Evolutionary conservation across 345 rosid species (phyloP).

Genomic region (Nasturtium officinale): DNA sequence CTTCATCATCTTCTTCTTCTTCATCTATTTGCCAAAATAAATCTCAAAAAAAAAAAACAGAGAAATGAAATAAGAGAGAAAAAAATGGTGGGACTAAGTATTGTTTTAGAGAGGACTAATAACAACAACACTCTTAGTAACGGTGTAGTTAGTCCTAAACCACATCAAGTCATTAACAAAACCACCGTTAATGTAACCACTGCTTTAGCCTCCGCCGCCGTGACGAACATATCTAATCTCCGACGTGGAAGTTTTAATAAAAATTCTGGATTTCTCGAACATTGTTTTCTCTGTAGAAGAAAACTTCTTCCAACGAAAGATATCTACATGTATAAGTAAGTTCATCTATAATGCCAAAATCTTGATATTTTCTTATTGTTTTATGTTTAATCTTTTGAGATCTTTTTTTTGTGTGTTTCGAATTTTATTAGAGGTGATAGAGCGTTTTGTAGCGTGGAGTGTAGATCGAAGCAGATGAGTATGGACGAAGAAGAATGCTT

Average conservation of each 20-base stretch:
- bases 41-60: conserved; percentile 12
- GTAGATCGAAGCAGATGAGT: conserved; percentile 81
- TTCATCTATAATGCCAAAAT: not conserved
- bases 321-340: conserved; percentile 98
- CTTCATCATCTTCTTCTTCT: conserved; percentile 21
- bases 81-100: conserved; percentile 79
- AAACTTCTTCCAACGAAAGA: conserved; percentile 72
- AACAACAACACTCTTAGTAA: conserved; percentile 16
- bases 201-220: not conserved
- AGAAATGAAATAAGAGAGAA: conserved; percentile 30
- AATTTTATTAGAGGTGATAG: conserved; percentile 63
- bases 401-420: not conserved
- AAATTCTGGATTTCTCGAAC: conserved; percentile 58
- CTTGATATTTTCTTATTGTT: not conserved
- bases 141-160: conserved; percentile 38
- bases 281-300: conserved; percentile 70
- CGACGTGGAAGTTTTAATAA: conserved; percentile 14
- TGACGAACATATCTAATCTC: conserved; percentile 13
- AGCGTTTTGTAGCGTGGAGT: conserved; percentile 88
- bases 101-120: conserved; percentile 61
- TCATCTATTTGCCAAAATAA: conserved; percentile 21
- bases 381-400: not conserved
- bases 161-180: conserved; percentile 65
- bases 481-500: conserved; percentile 77
- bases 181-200: conserved; percentile 38